Percentiles rank a stretch among this genome's conserved stretches.
phyloP scores from a whole-genome alignment of 345 rosid genomes.

The Brassica juncea region DNA sequence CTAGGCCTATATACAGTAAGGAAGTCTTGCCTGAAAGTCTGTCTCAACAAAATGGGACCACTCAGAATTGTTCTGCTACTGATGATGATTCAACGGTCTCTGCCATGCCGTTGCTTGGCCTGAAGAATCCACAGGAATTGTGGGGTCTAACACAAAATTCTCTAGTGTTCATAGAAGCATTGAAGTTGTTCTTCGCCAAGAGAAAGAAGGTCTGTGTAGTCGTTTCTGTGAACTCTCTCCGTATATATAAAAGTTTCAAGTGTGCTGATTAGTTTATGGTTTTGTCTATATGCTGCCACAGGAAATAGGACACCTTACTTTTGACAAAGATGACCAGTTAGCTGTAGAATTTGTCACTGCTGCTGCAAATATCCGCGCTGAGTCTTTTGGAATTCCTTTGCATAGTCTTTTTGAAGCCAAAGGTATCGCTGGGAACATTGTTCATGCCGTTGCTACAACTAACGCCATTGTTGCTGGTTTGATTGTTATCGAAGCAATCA shows the following conservation, averaged over 20 bases:
- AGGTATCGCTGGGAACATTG: conserved; percentile 98
- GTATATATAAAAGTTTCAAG: not conserved
- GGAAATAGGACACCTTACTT: conserved; percentile 90
- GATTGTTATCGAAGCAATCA: conserved; percentile 96
- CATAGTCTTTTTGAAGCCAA: conserved; percentile 99
- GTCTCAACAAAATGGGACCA: conserved; percentile 63
- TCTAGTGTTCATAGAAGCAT: conserved; percentile 75
- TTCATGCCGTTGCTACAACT: conserved; percentile 98
- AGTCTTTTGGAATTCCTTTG: conserved; percentile 88
- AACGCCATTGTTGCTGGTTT: conserved; percentile 93
- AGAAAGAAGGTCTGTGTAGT: conserved; percentile 67
- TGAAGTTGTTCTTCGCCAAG: conserved; percentile 68
- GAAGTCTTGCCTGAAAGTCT: conserved; percentile 58
- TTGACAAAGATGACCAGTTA: conserved; percentile 98
- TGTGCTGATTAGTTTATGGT: conserved; percentile 13
- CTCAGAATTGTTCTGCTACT: conserved; percentile 43
- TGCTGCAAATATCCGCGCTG: conserved; percentile 97
- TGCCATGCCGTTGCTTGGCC: conserved; percentile 81
- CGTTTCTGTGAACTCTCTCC: conserved; percentile 18
- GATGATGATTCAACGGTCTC: conserved; percentile 54
- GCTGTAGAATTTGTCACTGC: conserved; percentile 99
- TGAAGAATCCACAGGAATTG: conserved; percentile 95
- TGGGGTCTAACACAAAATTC: conserved; percentile 90
- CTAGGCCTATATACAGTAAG: conserved; percentile 77
- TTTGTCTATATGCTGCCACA: conserved; percentile 33